These are phyloP conservation scores for Fusarium buharicum DNA, from an alignment of 2,329 filamentous ascomycete genomes.

Conservation along the genomic window DNA sequence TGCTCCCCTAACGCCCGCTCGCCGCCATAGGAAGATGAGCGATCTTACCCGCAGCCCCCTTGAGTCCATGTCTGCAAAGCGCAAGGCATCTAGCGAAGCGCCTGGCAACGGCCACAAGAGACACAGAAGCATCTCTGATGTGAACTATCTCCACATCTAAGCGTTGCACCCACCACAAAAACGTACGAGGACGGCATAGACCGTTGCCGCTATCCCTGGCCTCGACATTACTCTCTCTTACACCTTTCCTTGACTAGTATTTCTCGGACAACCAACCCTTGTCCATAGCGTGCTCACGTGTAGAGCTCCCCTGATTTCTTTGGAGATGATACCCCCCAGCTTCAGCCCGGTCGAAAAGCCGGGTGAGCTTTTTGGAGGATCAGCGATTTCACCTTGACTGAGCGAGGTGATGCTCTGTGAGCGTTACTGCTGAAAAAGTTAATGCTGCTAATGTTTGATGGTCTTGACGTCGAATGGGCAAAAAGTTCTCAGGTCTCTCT, in stretches of 20 bases:
- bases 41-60: conserved; percentile 62
- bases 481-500: conserved; percentile 39
- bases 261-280: conserved; percentile 33
- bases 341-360: conserved; percentile 38
- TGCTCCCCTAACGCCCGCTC: conserved; percentile 73
- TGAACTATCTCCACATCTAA: conserved; percentile 60
- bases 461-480: conserved; percentile 33
- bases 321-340: conserved; percentile 39
- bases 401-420: conserved; percentile 32
- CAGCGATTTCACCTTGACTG: conserved; percentile 11
- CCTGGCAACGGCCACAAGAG: conserved; percentile 60
- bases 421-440: conserved; percentile 25
- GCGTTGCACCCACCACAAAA: conserved; percentile 41
- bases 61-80: conserved; percentile 61
- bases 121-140: conserved; percentile 68
- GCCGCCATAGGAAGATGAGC: conserved; percentile 64
- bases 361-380: conserved; percentile 39
- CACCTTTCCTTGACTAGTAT: conserved; percentile 33
- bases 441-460: conserved; percentile 44
- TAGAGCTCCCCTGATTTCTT: conserved; percentile 37
- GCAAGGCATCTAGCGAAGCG: conserved; percentile 62
- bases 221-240: conserved; percentile 46
- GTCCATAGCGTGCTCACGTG: conserved; percentile 36
- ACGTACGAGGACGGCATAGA: conserved; percentile 61
- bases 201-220: conserved; percentile 55